These are phyloP conservation scores for Pseudonitzschia multiseries DNA, from an alignment of 108 stramenopile genomes.

Conservation along the genomic window DNA sequence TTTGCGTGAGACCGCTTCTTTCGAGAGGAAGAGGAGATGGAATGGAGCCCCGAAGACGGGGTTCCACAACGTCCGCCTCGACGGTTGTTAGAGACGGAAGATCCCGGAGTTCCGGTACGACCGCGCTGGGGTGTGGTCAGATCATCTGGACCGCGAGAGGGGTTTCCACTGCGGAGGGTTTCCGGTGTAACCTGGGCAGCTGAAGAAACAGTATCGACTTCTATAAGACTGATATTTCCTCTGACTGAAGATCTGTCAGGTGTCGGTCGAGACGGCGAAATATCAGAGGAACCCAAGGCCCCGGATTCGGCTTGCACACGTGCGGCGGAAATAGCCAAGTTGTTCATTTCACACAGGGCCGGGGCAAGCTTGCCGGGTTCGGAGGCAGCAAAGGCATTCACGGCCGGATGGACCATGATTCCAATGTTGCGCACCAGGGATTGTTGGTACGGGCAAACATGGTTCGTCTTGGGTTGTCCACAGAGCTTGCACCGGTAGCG, in stretches of 20 bases:
- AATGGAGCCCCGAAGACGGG: too few relatives aligned
- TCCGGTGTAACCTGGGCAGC: constrained; percentile 59
- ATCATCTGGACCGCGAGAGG: neutral
- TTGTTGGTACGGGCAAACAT: constrained; percentile 67
- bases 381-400: constrained; percentile 70
- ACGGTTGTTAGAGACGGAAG: neutral
- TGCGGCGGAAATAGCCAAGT: constrained; percentile 48
- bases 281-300: constrained; percentile 14
- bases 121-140: constrained; percentile 21
- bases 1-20: constrained; percentile 31
- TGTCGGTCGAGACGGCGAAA: constrained; percentile 44
- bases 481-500: constrained; percentile 80
- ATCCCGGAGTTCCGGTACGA: neutral
- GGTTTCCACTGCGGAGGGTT: constrained; percentile 9
- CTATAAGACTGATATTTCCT: neutral
- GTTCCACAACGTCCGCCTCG: too few relatives aligned
- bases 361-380: constrained; percentile 75
- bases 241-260: constrained; percentile 33
- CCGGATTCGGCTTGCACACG: neutral
- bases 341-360: constrained; percentile 78
- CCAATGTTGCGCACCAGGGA: constrained; percentile 76
- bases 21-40: neutral
- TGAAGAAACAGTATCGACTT: neutral
- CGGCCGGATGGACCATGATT: constrained; percentile 64
- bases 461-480: constrained; percentile 79